Evolutionary conservation across 1,139 yeast species (phyloP).

Genomic region (Kodamaea suecica): DNA sequence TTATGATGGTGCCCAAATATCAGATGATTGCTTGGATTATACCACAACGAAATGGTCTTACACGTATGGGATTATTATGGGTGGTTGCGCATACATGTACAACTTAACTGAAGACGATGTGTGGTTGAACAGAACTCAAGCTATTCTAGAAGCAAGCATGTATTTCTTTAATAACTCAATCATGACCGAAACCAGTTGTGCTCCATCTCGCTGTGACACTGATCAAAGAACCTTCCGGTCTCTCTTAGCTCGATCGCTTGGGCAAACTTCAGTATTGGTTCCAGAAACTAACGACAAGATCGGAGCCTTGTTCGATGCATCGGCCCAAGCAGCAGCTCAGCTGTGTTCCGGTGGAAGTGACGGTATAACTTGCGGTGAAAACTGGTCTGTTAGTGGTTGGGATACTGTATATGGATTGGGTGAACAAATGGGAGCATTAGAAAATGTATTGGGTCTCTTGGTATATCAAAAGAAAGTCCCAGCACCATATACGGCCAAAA

Average conservation of each 20-base stretch:
- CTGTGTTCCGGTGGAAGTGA: conserved; percentile 9
- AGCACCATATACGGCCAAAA: conserved; percentile 1
- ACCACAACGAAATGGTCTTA: conserved; percentile 9
- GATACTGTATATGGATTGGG: conserved; percentile 8
- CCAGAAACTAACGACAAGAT: conserved; percentile 12
- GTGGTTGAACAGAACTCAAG: conserved; percentile 8
- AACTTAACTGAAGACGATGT: conserved; percentile 4
- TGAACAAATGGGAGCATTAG: conserved; percentile 10
- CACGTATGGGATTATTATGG: conserved; percentile 7
- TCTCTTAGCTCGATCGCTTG: conserved; percentile 14
- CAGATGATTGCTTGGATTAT: conserved; percentile 6
- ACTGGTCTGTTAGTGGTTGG: conserved; percentile 7
- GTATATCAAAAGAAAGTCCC: not conserved
- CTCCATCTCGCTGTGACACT: conserved; percentile 6
- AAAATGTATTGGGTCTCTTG: conserved; percentile 4
- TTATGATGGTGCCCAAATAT: conserved; percentile 10
- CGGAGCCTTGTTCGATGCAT: conserved; percentile 3
- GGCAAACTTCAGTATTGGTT: conserved; percentile 13
- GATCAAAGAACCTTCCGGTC: conserved; percentile 11
- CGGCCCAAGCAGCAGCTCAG: conserved; percentile 7
- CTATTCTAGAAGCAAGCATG: conserved; percentile 5
- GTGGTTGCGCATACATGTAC: conserved; percentile 9
- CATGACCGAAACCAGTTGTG: conserved; percentile 9
- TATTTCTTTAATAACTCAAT: conserved; percentile 7
- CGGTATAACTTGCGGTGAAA: conserved; percentile 9